Percentiles rank a stretch among this genome's conserved stretches.
phyloP scores from a whole-genome alignment of 2,329 filamentous ascomycete species.

The Diaporthe eres region DNA sequence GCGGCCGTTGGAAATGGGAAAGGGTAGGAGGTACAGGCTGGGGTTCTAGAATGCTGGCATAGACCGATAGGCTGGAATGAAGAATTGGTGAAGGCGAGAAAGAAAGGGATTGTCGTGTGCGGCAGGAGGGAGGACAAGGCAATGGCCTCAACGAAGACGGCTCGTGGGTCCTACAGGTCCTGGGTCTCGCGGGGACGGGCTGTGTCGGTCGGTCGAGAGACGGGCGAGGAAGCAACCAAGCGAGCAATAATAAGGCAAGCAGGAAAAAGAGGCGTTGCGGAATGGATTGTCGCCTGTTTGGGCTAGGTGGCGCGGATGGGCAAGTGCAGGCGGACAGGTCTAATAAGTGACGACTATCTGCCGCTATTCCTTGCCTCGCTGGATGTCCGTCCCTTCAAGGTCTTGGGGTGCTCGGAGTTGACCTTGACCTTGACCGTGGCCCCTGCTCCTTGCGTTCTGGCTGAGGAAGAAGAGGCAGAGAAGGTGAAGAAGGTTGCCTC shows the following conservation, averaged over 20 bases:
- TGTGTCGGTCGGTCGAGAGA: slow-evolving; percentile 21
- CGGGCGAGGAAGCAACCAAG: slow-evolving; percentile 2
- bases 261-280: not conserved
- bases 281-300: slow-evolving; percentile 8
- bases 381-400: slow-evolving; percentile 13
- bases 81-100: slow-evolving; percentile 3
- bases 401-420: slow-evolving; percentile 11
- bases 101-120: slow-evolving; percentile 36
- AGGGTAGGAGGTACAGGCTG: not conserved
- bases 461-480: not conserved
- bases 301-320: slow-evolving; percentile 6
- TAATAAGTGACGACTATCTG: slow-evolving; percentile 31
- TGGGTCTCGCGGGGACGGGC: not conserved
- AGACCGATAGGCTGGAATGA: not conserved
- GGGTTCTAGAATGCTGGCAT: slow-evolving; percentile 32
- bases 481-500: slow-evolving; percentile 8
- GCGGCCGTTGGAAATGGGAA: not conserved
- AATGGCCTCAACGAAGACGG: slow-evolving; percentile 11
- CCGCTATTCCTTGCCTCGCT: slow-evolving; percentile 31
- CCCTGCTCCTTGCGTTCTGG: slow-evolving; percentile 3
- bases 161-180: not conserved
- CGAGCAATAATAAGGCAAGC: not conserved
- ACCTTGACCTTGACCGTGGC: slow-evolving; percentile 17
- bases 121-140: not conserved
- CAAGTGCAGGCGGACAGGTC: slow-evolving; percentile 31